These are phyloP conservation scores for Cochlearia excelsa DNA, from an alignment of 345 rosid genomes.

Conservation along the genomic window DNA sequence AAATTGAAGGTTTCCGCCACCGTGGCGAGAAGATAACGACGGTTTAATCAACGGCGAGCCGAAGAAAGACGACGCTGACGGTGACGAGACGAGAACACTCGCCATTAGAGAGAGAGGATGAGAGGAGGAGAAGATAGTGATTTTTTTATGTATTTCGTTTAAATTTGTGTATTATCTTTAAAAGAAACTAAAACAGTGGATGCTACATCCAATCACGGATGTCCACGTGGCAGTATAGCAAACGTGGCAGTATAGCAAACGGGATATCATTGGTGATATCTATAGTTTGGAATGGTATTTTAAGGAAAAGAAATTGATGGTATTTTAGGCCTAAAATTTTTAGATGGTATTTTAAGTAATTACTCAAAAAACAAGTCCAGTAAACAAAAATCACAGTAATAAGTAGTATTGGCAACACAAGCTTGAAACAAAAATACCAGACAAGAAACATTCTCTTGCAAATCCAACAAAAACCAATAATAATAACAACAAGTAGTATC, in stretches of 20 bases:
- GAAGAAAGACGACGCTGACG: constrained; percentile 53
- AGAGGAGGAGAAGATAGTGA: constrained; percentile 28
- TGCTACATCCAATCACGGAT: not conserved
- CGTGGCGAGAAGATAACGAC: constrained; percentile 45
- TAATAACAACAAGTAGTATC: too few relatives aligned
- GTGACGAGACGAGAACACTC: constrained; percentile 68
- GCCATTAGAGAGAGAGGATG: constrained; percentile 50
- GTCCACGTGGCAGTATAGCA: too few relatives aligned
- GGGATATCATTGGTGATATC: too few relatives aligned
- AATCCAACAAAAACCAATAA: constrained; percentile 1
- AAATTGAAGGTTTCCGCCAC: constrained; percentile 27
- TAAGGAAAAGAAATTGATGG: too few relatives aligned
- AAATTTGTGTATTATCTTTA: not conserved
- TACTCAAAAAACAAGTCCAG: too few relatives aligned
- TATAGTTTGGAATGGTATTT: too few relatives aligned
- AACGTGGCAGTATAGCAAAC: too few relatives aligned
- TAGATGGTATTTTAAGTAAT: too few relatives aligned
- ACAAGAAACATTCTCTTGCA: constrained; percentile 3
- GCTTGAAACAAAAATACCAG: constrained; percentile 25
- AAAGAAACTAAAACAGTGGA: constrained; percentile 15
- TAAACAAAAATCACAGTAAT: too few relatives aligned
- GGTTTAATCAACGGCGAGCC: constrained; percentile 50
- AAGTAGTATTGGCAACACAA: constrained; percentile 2
- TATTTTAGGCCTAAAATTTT: too few relatives aligned
- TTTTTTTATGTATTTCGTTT: constrained; percentile 1